Evolutionary conservation across 257 asterid species (phyloP).

Genomic region (Schizonepeta tenuifolia): DNA sequence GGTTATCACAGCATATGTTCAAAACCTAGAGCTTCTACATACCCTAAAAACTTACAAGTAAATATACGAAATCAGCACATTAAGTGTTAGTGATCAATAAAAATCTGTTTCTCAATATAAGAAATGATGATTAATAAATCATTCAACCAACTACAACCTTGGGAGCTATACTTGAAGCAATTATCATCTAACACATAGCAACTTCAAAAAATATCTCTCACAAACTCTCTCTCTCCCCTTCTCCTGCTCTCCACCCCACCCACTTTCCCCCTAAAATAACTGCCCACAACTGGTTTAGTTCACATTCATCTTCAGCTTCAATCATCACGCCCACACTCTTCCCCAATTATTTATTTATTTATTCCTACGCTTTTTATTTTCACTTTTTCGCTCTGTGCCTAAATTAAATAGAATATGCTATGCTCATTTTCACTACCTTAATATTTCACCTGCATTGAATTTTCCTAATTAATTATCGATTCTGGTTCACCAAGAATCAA

Average conservation of each 20-base stretch:
- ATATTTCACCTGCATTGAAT: neutral
- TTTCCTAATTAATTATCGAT: too few relatives aligned
- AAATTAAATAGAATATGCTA: neutral
- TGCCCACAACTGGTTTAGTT: constrained; percentile 14
- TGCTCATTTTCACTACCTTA: neutral
- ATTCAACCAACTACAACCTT: constrained; percentile 4
- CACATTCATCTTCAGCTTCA: constrained; percentile 19
- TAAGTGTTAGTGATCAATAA: neutral
- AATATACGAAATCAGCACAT: neutral
- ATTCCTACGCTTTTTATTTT: neutral
- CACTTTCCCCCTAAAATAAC: constrained; percentile 36
- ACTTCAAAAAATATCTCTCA: neutral
- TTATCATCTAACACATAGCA: constrained; percentile 3
- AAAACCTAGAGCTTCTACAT: constrained; percentile 17
- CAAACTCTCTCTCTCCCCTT: neutral
- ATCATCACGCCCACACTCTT: constrained; percentile 27
- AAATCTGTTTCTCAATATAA: neutral
- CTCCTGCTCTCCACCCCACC: constrained; percentile 4
- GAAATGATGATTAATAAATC: neutral
- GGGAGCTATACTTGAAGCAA: neutral
- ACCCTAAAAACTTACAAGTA: constrained; percentile 7
- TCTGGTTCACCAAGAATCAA: neutral
- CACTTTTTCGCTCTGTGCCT: neutral
- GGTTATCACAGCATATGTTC: neutral
- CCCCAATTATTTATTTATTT: neutral